Conservation (phyloP, 768 basidiomycete species). For the Leucosporidium scottii region DNA sequence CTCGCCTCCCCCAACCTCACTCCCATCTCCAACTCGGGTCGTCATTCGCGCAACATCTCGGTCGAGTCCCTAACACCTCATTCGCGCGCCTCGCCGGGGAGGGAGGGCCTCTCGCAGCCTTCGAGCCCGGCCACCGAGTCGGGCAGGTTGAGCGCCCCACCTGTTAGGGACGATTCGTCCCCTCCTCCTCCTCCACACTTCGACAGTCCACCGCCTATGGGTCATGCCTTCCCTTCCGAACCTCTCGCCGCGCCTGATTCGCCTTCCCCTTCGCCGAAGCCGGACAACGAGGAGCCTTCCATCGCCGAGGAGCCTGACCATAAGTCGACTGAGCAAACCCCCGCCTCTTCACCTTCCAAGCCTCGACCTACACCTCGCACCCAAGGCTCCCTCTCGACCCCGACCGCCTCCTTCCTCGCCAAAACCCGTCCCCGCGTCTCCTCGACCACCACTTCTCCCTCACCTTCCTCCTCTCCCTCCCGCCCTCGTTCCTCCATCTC, state of each 20-base stretch:
- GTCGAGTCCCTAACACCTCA: background rate
- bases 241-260: too few species aligned
- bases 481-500: too few species aligned
- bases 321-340: too few species aligned
- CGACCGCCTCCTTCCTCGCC: slow-evolving; percentile 27
- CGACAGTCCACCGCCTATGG: too few species aligned
- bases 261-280: too few species aligned
- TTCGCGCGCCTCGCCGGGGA: background rate
- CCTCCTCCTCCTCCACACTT: slow-evolving; percentile 5
- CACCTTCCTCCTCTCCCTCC: background rate
- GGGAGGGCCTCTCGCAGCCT: slow-evolving; percentile 17
- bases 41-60: background rate
- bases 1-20: background rate
- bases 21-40: background rate
- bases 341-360: background rate
- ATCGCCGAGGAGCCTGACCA: too few species aligned
- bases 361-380: background rate
- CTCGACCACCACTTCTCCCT: background rate
- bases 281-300: too few species aligned
- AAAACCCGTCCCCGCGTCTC: slow-evolving; percentile 12
- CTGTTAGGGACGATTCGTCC: background rate
- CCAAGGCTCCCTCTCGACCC: background rate
- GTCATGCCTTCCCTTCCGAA: too few species aligned
- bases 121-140: slow-evolving; percentile 1
- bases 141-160: slow-evolving; percentile 3